These are phyloP conservation scores for Debaryomycetaceae sp. DNA, from an alignment of 1,139 yeast species.

Conservation along the genomic window DNA sequence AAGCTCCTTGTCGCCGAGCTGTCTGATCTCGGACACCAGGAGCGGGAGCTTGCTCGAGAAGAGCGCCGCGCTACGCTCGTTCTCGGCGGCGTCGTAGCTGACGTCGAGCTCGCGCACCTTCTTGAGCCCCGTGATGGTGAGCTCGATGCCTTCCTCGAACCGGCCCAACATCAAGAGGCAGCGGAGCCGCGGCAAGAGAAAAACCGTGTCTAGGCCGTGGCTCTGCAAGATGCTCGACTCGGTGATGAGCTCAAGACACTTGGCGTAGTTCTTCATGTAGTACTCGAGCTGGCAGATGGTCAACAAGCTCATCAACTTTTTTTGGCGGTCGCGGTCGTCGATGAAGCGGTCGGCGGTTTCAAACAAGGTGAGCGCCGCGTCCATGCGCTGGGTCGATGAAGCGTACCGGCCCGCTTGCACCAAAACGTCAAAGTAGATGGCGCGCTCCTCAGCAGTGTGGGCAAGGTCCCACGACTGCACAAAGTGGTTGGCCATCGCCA, in stretches of 20 bases:
- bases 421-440: conserved; percentile 27
- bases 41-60: conserved; percentile 33
- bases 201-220: conserved; percentile 24
- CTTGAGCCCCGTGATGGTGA: conserved; percentile 30
- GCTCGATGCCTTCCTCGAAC: conserved; percentile 31
- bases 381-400: conserved; percentile 29
- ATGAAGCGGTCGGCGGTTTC: conserved; percentile 25
- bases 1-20: conserved; percentile 20
- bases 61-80: conserved; percentile 17
- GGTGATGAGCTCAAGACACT: conserved; percentile 26
- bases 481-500: conserved; percentile 34
- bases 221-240: conserved; percentile 14
- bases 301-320: conserved; percentile 22
- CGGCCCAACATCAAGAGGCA: conserved; percentile 33
- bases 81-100: conserved; percentile 19
- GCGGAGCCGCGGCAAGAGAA: conserved; percentile 34
- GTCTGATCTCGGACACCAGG: conserved; percentile 40
- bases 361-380: conserved; percentile 28
- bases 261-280: conserved; percentile 22
- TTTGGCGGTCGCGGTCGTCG: conserved; percentile 14
- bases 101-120: conserved; percentile 25
- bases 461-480: conserved; percentile 25
- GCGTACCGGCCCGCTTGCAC: conserved; percentile 36
- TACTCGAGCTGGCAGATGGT: conserved; percentile 32
- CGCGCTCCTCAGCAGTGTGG: conserved; percentile 18